Base-by-base conservation (phyloP, 768 basidiomycete genomes). In the Daedalea quercina region DNA sequence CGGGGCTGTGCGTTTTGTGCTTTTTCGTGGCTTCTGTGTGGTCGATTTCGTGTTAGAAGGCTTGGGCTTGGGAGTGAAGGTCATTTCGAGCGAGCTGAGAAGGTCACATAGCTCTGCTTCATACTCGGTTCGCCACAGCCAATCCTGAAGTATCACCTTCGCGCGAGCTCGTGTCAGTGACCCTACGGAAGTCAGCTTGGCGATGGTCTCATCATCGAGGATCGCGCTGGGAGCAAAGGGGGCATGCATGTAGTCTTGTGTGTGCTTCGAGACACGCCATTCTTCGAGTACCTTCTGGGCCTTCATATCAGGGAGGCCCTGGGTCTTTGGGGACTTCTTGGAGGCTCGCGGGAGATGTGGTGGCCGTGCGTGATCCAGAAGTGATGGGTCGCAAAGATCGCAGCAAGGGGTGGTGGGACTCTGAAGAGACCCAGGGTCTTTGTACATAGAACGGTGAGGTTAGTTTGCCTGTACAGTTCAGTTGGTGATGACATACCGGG, bases 291-390 rank as follows among this genome's bases (percentile, higher is more conserved):
- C 23, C 1, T 3, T 7, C 49, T 51, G 44, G 9, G 42, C 41
- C 2, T 41, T 26, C 6, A 17, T 3, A 22, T 49, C 53, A 9
- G 46, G 53, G 2, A 34, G 2, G n/a, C 55, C 52, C 13, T 41
- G 35, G 22, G 12, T 58, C 11, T 37, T 12, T 44, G 12, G 23
- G 28, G 25, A 37, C 3, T 20, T n/a, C 19, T 48, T 31, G 15
- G 9, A 8, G 22, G 12, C 13, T 12, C 23, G 31, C 19, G 41
- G n/a, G 12, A 9, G 8, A 19, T 19, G 2, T 2, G 37, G 46
- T 1, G 56, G 52, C 2, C 49, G 56, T 1, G 44, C 42, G 4
- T 44, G 42, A 22, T 54, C 49, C 17, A 57, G 35, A 35, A 57
- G 31, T 3, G 43, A 3, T 3, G 53, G 17, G 19, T 37, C 24